These are phyloP conservation scores for Trichoderma brevicompactum DNA, from an alignment of 2,329 filamentous ascomycete species.

Conservation along the genomic window DNA sequence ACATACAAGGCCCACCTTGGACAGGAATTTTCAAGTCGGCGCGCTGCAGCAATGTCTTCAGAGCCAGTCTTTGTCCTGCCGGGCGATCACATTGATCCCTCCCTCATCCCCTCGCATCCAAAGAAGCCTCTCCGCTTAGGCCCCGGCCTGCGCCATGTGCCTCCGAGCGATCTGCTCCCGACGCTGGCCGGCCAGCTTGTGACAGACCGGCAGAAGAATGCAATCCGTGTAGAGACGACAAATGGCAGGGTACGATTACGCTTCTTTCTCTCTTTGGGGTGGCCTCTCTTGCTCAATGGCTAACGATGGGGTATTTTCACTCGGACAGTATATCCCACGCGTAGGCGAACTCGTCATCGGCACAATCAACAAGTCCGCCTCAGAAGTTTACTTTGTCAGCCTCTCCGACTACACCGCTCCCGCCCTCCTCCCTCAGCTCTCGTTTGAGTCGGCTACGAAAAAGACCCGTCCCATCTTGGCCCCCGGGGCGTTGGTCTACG, in stretches of 20 bases:
- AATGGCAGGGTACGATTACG: conserved; percentile 64
- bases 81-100: conserved; percentile 72
- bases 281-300: conserved; percentile 11
- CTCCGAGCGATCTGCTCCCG: conserved; percentile 72
- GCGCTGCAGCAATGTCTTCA: conserved; percentile 53
- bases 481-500: conserved; percentile 82
- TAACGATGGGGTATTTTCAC: conserved; percentile 34
- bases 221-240: conserved; percentile 75
- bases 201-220: conserved; percentile 73
- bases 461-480: conserved; percentile 84
- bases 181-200: conserved; percentile 70
- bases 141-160: conserved; percentile 80
- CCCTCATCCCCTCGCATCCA: conserved; percentile 67
- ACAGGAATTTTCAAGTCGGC: not conserved
- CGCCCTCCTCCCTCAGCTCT: conserved; percentile 79
- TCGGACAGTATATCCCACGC: conserved; percentile 73
- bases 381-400: conserved; percentile 79
- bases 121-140: conserved; percentile 79
- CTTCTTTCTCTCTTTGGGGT: conserved; percentile 4
- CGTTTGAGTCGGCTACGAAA: conserved; percentile 91
- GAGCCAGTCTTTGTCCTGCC: conserved; percentile 74
- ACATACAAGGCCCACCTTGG: not conserved
- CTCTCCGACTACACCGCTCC: conserved; percentile 68
- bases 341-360: conserved; percentile 88
- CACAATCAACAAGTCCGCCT: conserved; percentile 74